These are phyloP conservation scores for Podospora appendiculata DNA, from an alignment of 495 filamentous ascomycete species.

Conservation along the genomic window DNA sequence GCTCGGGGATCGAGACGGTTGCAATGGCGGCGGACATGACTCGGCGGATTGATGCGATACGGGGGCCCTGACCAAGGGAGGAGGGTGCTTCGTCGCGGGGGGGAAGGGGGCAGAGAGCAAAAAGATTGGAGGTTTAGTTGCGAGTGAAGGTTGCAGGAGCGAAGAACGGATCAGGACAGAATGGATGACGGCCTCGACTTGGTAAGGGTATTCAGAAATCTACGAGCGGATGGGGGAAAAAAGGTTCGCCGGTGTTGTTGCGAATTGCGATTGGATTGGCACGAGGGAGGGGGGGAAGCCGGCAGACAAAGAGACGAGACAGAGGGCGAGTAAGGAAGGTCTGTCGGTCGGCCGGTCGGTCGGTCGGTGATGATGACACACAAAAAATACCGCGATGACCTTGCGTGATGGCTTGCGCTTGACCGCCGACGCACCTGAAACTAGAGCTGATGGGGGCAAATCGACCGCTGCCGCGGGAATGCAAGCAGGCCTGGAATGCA, in stretches of 20 bases:
- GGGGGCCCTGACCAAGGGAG: constrained; percentile 90
- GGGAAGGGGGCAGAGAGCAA: constrained; percentile 11
- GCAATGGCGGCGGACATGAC: constrained; percentile 54
- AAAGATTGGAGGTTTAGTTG: background rate
- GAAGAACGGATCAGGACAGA: background rate
- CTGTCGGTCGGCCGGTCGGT: too few species aligned
- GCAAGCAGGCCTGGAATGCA: background rate
- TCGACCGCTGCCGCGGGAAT: background rate
- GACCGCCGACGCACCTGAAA: too few species aligned
- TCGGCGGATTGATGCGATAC: constrained; percentile 38
- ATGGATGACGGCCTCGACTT: too few species aligned
- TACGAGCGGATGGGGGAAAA: background rate
- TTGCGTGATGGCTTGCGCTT: background rate
- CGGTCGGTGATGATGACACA: background rate
- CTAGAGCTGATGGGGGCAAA: too few species aligned
- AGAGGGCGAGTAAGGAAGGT: background rate
- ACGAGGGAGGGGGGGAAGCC: too few species aligned
- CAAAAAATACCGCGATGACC: background rate
- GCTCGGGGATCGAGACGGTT: constrained; percentile 36
- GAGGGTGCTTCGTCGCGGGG: constrained; percentile 70
- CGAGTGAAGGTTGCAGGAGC: background rate
- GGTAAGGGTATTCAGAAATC: background rate
- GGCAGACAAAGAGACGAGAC: background rate
- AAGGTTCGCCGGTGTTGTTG: background rate
- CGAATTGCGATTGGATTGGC: background rate